A percentile compares a stretch with the other conserved stretches of the same genome.
These are phyloP conservation scores for Talaromyces borbonicus DNA, from an alignment of 495 filamentous ascomycete species.

Conservation along the genomic window DNA sequence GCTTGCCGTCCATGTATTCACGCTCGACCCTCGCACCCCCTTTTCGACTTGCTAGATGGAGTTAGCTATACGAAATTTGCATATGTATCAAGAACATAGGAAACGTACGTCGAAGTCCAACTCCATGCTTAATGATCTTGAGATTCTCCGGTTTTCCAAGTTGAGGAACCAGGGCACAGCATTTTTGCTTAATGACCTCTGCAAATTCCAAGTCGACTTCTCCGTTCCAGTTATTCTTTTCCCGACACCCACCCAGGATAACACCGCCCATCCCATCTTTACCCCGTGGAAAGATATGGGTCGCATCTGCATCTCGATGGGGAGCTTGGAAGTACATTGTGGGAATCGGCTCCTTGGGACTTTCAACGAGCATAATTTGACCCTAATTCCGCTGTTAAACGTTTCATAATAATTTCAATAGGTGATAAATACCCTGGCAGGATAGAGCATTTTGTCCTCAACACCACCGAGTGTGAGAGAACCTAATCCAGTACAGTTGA, in stretches of 20 bases:
- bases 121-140: conserved; percentile 3
- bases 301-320: conserved; percentile 4
- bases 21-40: conserved; percentile 23
- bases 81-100: neutral
- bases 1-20: conserved; percentile 12
- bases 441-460: conserved; percentile 8
- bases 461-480: conserved; percentile 11
- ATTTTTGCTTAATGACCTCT: conserved; percentile 5
- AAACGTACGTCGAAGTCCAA: conserved; percentile 5
- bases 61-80: conserved; percentile 9
- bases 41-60: conserved; percentile 13
- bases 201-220: conserved; percentile 6
- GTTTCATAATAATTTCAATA: neutral
- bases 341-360: conserved; percentile 8
- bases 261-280: conserved; percentile 3
- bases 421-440: conserved; percentile 1
- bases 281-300: conserved; percentile 3
- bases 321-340: conserved; percentile 6
- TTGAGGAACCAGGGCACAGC: conserved; percentile 4
- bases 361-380: conserved; percentile 11
- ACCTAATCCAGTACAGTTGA: conserved; percentile 14
- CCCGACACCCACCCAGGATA: conserved; percentile 5
- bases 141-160: conserved; percentile 6
- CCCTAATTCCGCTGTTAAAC: conserved; percentile 7
- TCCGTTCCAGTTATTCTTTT: conserved; percentile 2